phyloP scores from a whole-genome alignment of 768 basidiomycete species.

The Leccinum subtestaceum region DNA sequence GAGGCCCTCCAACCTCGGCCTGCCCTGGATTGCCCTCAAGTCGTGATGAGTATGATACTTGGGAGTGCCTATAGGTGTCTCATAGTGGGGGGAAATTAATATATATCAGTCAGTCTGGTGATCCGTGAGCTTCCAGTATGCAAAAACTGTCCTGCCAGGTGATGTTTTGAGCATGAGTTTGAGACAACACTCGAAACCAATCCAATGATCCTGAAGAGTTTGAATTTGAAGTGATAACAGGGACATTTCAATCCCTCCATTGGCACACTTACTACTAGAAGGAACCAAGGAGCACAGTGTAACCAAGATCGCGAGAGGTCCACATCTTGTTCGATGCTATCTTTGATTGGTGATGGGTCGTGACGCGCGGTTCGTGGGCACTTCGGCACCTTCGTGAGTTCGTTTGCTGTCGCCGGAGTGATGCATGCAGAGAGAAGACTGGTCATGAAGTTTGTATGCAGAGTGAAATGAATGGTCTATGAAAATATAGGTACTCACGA shows the following conservation, averaged over 20 bases:
- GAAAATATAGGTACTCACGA: no score
- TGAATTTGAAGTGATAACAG: neutral
- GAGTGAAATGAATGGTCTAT: no score
- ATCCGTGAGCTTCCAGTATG: neutral
- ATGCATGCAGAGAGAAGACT: no score
- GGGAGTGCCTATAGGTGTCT: slow-evolving; percentile 14
- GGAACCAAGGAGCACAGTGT: no score
- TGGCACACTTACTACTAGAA: no score
- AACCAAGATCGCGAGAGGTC: no score
- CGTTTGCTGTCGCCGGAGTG: no score
- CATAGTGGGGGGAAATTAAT: neutral
- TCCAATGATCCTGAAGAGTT: neutral
- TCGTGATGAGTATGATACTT: slow-evolving; percentile 11
- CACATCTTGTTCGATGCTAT: no score
- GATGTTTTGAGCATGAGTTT: neutral
- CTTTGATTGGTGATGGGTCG: no score
- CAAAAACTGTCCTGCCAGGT: neutral
- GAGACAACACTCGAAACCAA: neutral
- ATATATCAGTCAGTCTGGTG: neutral
- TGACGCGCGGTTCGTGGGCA: no score
- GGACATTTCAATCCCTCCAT: neutral
- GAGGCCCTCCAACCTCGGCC: neutral
- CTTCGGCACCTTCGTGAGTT: no score
- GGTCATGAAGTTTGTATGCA: no score
- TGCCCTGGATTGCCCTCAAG: neutral